Base-by-base conservation (phyloP, 164 flowering plant genomes). In the Magnolia kwangsiensis region DNA sequence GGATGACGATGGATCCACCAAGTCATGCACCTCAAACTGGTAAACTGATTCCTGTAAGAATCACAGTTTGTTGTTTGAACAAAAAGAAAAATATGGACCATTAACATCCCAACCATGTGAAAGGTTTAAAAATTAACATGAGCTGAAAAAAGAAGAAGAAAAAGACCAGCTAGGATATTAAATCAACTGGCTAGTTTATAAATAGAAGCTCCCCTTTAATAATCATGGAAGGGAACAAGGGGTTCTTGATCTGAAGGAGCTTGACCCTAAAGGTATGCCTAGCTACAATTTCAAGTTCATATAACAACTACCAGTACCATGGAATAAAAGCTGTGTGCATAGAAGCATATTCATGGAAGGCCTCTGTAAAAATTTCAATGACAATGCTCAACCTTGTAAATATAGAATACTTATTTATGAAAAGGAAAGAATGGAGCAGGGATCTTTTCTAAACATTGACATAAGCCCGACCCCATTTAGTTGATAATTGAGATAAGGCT, bases 1-100 rank as follows among this genome's bases (percentile, higher is more conserved):
- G 29, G 90, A 69, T 23, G 86, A 82, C 9, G 91, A 82, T 77
- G 97, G 92, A 83, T 96, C 91, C 51, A 89, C 74, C 81, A 94
- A 82, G 77, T 90, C 87, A 79, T 86, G 82, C 64, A 76, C 83
- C 70, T 89, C 89, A 45, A 24, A 27, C 11, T 79, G 85, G 58
- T 88, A 83, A 78, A 81, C 86, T 14, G 85, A 75, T 14, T 86
- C 96, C 99, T 95, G 61, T 3, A 61, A 11, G 51, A 51, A 65
- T 61, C 37, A 23, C 49, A 23, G 49, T n/a, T 8, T 51, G 11
- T 23, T 51, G 63, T 72, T 72, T n/a, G 11, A 72, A 37, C 64
- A 72, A 21, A 23, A 61, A 6, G 21, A 45, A 51, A 66, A 24
- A 2, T 7, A 37, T 76, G 64, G 59, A 23, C 73, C 31, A n/a